These are phyloP conservation scores for Arthrobotrys sphaeroides DNA, from an alignment of 2,329 filamentous ascomycete genomes.

Conservation along the genomic window DNA sequence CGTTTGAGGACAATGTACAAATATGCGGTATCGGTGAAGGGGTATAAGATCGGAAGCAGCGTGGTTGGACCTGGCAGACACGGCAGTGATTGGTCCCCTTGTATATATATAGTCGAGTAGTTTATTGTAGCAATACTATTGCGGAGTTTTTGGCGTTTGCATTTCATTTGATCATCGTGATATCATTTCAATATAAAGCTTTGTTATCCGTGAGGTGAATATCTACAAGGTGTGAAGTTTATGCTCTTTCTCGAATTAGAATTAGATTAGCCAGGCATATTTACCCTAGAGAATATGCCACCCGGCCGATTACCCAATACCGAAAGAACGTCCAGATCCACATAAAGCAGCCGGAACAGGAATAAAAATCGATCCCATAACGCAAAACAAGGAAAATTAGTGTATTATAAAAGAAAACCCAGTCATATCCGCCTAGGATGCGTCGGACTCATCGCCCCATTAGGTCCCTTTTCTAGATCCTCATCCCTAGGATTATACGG, in stretches of 20 bases:
- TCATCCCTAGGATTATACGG: neutral
- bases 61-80: neutral
- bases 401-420: neutral
- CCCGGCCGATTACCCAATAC: neutral
- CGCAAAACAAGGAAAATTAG: neutral
- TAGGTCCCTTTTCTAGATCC: conserved; percentile 28
- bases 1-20: neutral
- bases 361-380: neutral
- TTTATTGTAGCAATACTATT: neutral
- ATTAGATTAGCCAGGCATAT: neutral
- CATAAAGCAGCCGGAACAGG: no score
- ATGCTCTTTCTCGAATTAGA: conserved; percentile 5
- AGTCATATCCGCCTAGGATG: conserved; percentile 27
- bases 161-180: neutral
- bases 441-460: neutral
- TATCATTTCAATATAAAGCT: neutral
- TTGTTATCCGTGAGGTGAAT: neutral
- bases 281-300: neutral
- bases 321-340: no score
- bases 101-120: neutral
- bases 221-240: neutral
- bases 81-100: neutral
- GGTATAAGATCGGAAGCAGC: no score
- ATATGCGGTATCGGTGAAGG: neutral
- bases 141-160: conserved; percentile 9